These are phyloP conservation scores for Gremmenia infestans DNA, from an alignment of 2,329 filamentous ascomycete species.

Conservation along the genomic window DNA sequence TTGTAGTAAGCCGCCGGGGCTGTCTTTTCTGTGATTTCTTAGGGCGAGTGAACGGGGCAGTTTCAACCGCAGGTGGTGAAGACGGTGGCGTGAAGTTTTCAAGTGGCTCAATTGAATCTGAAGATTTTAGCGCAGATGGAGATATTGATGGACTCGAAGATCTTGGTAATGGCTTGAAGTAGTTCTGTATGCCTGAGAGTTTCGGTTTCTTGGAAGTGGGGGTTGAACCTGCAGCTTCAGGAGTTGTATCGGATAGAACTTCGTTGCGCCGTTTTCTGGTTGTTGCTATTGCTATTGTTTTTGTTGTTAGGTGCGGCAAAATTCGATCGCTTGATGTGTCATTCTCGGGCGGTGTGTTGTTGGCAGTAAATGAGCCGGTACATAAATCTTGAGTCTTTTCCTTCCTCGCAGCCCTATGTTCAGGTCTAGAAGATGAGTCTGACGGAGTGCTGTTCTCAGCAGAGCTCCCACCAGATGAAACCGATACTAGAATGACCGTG, in stretches of 20 bases:
- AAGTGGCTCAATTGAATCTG: constrained; percentile 8
- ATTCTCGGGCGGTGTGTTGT: no score
- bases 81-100: constrained; percentile 7
- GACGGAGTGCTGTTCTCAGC: no score
- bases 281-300: neutral
- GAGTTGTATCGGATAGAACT: neutral
- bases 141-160: constrained; percentile 13
- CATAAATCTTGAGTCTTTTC: no score
- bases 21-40: constrained; percentile 8
- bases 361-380: neutral
- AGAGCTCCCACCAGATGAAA: no score
- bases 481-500: no score
- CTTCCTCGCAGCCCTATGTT: no score
- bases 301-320: no score
- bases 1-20: constrained; percentile 19
- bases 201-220: constrained; percentile 7
- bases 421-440: no score
- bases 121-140: constrained; percentile 6
- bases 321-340: no score
- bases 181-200: constrained; percentile 22
- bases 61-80: constrained; percentile 10
- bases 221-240: constrained; percentile 5
- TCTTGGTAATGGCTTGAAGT: constrained; percentile 22
- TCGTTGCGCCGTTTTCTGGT: neutral
- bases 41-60: neutral